A percentile compares a stretch with the other conserved stretches of the same genome.
Evolutionary conservation across 106 monocot species (phyloP).

Genomic region (Platanthera guangdongensis): DNA sequence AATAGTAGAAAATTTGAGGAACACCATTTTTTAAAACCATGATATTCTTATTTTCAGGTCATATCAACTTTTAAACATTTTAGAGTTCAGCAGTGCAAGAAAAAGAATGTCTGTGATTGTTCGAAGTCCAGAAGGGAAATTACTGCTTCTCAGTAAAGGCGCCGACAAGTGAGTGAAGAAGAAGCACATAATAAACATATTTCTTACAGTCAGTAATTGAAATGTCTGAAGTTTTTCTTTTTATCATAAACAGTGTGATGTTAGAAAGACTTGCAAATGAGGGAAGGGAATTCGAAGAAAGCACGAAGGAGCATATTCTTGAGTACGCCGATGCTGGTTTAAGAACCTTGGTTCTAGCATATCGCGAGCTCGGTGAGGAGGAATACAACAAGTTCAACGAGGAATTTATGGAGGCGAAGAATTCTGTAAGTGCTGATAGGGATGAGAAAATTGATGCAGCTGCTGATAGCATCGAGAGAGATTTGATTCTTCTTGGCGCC

Average conservation of each 20-base stretch:
- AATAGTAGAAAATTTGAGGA: background rate
- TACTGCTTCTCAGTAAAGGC: constrained; percentile 81
- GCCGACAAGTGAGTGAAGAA: constrained; percentile 65
- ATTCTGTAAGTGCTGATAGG: constrained; percentile 71
- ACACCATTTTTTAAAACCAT: background rate
- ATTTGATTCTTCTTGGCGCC: constrained; percentile 87
- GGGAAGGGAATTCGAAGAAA: constrained; percentile 54
- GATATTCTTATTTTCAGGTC: constrained; percentile 30
- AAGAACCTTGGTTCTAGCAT: constrained; percentile 91
- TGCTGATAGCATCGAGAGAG: constrained; percentile 63
- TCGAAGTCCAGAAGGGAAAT: constrained; percentile 50
- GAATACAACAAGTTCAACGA: constrained; percentile 56
- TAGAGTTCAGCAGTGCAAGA: constrained; percentile 82
- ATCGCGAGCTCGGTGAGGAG: constrained; percentile 62
- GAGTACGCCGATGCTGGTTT: constrained; percentile 92
- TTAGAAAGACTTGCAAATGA: constrained; percentile 66
- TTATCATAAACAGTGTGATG: constrained; percentile 58
- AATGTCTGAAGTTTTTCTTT: background rate
- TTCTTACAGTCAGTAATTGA: background rate
- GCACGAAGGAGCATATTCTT: constrained; percentile 67
- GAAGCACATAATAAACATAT: background rate
- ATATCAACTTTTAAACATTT: constrained; percentile 73
- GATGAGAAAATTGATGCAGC: constrained; percentile 82
- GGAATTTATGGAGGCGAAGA: constrained; percentile 68
- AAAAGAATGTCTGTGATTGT: constrained; percentile 94